A percentile compares a stretch with the other conserved stretches of the same genome.
Evolutionary conservation across 345 rosid species (phyloP).

Genomic region (Anastatica hierochuntica): DNA sequence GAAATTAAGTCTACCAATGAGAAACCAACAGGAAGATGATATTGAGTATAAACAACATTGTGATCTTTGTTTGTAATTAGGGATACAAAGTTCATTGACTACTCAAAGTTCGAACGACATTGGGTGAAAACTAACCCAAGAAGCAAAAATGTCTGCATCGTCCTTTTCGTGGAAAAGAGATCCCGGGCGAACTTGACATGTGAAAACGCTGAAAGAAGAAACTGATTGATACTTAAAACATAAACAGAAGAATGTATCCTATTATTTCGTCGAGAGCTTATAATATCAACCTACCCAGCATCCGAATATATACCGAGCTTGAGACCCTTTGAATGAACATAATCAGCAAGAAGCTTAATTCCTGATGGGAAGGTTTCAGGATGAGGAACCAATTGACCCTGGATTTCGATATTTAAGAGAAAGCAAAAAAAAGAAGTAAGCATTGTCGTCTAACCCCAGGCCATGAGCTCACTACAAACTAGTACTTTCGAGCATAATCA

Average conservation of each 20-base stretch:
- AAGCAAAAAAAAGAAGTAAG: conserved; percentile 9
- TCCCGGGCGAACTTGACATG: conserved; percentile 95
- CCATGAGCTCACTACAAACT: neutral
- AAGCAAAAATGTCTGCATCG: conserved; percentile 76
- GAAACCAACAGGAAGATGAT: too few species aligned
- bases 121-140: conserved; percentile 66
- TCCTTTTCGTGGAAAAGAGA: conserved; percentile 79
- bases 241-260: conserved; percentile 6
- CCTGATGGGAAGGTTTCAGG: conserved; percentile 79
- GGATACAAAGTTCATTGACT: neutral
- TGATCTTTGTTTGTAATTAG: too few species aligned
- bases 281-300: conserved; percentile 73
- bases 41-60: too few species aligned
- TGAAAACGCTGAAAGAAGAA: conserved; percentile 45
- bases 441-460: neutral
- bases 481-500: neutral
- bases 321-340: conserved; percentile 71
- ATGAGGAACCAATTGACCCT: conserved; percentile 80
- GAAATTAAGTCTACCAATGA: conserved; percentile 5
- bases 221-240: neutral
- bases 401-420: conserved; percentile 9
- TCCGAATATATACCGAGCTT: conserved; percentile 98
- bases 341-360: conserved; percentile 76
- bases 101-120: neutral
- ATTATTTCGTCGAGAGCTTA: conserved; percentile 11